Evolutionary conservation across 768 basidiomycete genomes (phyloP).

Genomic region (Mycena galericulata): DNA sequence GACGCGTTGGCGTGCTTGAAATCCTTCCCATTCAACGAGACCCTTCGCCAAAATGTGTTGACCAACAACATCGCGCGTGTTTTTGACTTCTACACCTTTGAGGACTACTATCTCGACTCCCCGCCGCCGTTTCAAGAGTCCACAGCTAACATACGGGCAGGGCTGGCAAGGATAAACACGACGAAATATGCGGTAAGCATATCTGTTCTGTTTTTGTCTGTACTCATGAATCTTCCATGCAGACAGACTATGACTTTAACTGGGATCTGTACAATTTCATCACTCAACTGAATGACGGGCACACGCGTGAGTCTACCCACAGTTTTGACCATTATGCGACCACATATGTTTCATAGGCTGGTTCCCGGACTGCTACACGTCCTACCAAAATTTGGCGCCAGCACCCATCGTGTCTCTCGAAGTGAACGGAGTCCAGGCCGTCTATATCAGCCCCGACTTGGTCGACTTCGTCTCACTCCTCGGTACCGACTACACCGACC

Average conservation of each 20-base stretch:
- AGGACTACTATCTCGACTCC: slow-evolving; percentile 62
- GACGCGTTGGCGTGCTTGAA: slow-evolving; percentile 70
- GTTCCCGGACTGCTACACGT: slow-evolving; percentile 67
- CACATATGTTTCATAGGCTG: slow-evolving; percentile 52
- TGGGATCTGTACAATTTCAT: slow-evolving; percentile 66
- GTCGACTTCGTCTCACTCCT: slow-evolving; percentile 62
- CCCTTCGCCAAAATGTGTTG: slow-evolving; percentile 65
- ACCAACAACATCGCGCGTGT: slow-evolving; percentile 56
- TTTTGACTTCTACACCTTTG: slow-evolving; percentile 67
- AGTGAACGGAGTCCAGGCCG: slow-evolving; percentile 57
- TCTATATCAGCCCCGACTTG: slow-evolving; percentile 67
- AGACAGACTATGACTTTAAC: slow-evolving; percentile 79
- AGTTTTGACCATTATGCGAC: background rate
- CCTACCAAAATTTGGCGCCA: slow-evolving; percentile 66
- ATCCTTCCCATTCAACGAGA: slow-evolving; percentile 69
- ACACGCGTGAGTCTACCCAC: slow-evolving; percentile 57
- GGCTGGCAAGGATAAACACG: slow-evolving; percentile 59
- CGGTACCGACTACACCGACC: slow-evolving; percentile 59
- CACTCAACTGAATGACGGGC: slow-evolving; percentile 71
- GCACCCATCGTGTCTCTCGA: slow-evolving; percentile 66
- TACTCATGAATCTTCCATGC: slow-evolving; percentile 15
- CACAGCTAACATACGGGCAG: slow-evolving; percentile 64
- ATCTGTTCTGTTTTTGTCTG: background rate
- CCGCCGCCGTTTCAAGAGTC: slow-evolving; percentile 68
- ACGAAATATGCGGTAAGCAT: slow-evolving; percentile 58